phyloP scores from a whole-genome alignment of 345 rosid species.

The Hypericum androsaemum region DNA sequence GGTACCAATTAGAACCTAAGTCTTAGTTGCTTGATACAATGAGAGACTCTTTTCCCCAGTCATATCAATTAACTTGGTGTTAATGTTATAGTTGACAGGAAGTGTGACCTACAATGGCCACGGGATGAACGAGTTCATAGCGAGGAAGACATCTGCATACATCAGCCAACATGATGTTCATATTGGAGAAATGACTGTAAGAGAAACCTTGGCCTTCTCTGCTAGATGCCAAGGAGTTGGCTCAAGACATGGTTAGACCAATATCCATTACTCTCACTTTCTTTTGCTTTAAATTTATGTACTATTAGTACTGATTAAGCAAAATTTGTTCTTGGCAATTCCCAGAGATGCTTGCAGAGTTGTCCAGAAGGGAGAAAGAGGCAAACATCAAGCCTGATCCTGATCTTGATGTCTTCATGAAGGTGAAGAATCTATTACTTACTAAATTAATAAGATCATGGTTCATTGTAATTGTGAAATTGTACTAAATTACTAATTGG shows the following conservation, averaged over 20 bases:
- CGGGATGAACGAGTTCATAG: not conserved
- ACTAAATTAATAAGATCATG: not conserved
- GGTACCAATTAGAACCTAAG: not conserved
- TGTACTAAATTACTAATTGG: not conserved
- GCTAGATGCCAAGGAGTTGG: conserved; percentile 4
- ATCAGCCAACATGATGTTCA: conserved; percentile 1
- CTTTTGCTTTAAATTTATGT: not conserved
- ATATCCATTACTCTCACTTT: too few species aligned
- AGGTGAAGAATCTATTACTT: not conserved
- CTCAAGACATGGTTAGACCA: not conserved
- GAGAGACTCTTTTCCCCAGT: not conserved
- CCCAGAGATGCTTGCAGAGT: not conserved
- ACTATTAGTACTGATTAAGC: not conserved
- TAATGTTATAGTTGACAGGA: not conserved
- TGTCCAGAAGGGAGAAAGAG: not conserved
- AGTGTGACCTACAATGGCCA: conserved; percentile 1
- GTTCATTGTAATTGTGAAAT: not conserved
- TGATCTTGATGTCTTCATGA: conserved; percentile 1
- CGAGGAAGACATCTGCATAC: not conserved
- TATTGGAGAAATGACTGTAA: conserved; percentile 3
- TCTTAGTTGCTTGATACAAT: not conserved
- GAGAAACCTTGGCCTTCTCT: conserved; percentile 4
- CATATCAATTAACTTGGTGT: not conserved
- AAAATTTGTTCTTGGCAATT: not conserved
- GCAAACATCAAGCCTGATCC: conserved; percentile 1